Base-by-base conservation (phyloP, 2,329 filamentous ascomycete genomes). In the Calonectria ilicicola region DNA sequence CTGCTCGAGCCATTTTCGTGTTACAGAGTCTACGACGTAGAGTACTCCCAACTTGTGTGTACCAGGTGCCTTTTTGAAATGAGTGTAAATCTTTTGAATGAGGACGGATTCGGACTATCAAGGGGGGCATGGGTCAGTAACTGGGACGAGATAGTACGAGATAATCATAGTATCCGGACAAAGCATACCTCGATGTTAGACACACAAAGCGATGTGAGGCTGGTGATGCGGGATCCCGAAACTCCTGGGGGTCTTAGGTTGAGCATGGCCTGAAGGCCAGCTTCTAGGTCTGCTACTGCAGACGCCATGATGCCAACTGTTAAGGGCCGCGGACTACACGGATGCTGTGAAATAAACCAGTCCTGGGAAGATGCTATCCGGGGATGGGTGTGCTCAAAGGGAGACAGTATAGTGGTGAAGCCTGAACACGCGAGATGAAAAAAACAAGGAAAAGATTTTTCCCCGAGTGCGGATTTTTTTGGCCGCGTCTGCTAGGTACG, bases 11-110 rank as follows among this genome's bases (percentile, higher is more conserved):
- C 97, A 99, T 88, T 97, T 96, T 86, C 97, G 95, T 85, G 96
- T 96, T 91, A 99, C 96, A 89, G 96, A 98, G 90, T 99, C 97
- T 96, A 99, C 95, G 87, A 98, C 96, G 93, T 99, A 99, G 87
- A 99, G 93, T 83, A 98, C 96, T 87, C 97, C 97, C 85, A 99
- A 91, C 87, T 99, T 99, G 91, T 99, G 96, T 84, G 95, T 98
- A 83, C 92, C 92, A 73, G 95, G 95, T 78, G 96, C 93, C 86
- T 97, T 98, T 86, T 97, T 98, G 90, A 98, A 97, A 82, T 98
- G 96, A 77, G 96, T 97, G 87, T 94, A 98, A 82, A 99, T 93
- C 85, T 98, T 98, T 85, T 98, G 95, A 80, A 98, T 95, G 82
- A 99, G 92, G 80, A 96, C 92, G 67, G 95, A 97, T 87, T 98